These are phyloP conservation scores for Exophiala dermatitidis DNA, from an alignment of 2,329 filamentous ascomycete genomes.

Conservation along the genomic window DNA sequence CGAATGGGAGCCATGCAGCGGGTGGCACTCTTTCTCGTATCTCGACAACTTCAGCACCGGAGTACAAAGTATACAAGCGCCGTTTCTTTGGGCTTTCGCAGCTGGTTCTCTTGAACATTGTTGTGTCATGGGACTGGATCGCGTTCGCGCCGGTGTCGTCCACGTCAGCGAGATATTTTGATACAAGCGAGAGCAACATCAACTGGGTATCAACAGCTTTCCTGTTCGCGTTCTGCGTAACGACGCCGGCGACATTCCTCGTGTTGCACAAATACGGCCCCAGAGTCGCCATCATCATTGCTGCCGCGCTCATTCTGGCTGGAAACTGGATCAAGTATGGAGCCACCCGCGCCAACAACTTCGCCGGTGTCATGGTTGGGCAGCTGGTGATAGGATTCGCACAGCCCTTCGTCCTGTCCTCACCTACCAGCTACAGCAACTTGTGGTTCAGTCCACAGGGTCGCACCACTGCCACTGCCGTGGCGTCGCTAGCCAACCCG, in stretches of 20 bases:
- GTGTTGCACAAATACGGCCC: constrained; percentile 70
- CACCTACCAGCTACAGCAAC: constrained; percentile 85
- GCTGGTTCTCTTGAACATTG: constrained; percentile 79
- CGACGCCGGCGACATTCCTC: constrained; percentile 68
- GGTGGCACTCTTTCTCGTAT: constrained; percentile 19
- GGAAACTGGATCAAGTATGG: constrained; percentile 92
- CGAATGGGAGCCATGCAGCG: no score
- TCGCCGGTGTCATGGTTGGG: constrained; percentile 76
- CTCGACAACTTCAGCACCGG: constrained; percentile 16
- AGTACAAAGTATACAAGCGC: constrained; percentile 65
- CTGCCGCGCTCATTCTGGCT: constrained; percentile 64
- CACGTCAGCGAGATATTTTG: constrained; percentile 67
- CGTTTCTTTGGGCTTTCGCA: constrained; percentile 83
- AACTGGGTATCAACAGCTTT: constrained; percentile 92
- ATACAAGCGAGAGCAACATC: constrained; percentile 64
- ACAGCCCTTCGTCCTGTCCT: constrained; percentile 85
- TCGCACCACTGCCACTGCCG: constrained; percentile 76
- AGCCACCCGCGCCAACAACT: constrained; percentile 54
- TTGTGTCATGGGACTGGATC: constrained; percentile 96
- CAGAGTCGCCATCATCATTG: constrained; percentile 61
- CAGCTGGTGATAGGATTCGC: constrained; percentile 84
- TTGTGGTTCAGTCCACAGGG: constrained; percentile 86
- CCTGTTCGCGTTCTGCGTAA: constrained; percentile 71
- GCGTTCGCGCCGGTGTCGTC: constrained; percentile 79
- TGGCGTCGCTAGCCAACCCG: constrained; percentile 80